phyloP scores from a whole-genome alignment of 805 yeast genomes.

The Candida lessepsii region DNA sequence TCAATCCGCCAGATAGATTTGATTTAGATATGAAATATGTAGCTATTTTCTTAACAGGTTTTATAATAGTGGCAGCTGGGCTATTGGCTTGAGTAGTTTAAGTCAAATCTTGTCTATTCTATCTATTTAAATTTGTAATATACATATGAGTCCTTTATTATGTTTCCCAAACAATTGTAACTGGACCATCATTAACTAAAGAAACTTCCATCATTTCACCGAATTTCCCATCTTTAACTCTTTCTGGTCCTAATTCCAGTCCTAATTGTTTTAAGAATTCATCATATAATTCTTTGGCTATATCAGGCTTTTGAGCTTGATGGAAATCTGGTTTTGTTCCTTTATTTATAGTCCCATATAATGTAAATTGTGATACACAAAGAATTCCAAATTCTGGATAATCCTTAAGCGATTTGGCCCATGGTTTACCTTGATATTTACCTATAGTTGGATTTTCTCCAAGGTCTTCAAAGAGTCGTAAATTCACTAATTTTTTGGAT shows the following conservation, averaged over 20 bases:
- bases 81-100: background rate
- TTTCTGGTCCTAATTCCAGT: conserved; percentile 47
- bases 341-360: conserved; percentile 79
- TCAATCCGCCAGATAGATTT: conserved; percentile 31
- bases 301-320: conserved; percentile 77
- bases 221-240: conserved; percentile 83
- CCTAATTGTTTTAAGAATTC: conserved; percentile 49
- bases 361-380: conserved; percentile 90
- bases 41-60: conserved; percentile 18
- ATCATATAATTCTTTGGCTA: conserved; percentile 52
- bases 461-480: conserved; percentile 72
- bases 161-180: conserved; percentile 81
- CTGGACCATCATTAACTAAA: conserved; percentile 89
- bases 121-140: too few relatives aligned
- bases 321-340: conserved; percentile 97
- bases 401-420: conserved; percentile 65
- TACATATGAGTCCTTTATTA: too few relatives aligned
- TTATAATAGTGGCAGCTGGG: conserved; percentile 6
- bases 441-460: conserved; percentile 41
- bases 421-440: conserved; percentile 58
- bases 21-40: conserved; percentile 22
- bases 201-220: conserved; percentile 95
- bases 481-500: conserved; percentile 60
- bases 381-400: conserved; percentile 72
- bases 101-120: too few relatives aligned